A percentile compares a stretch with the other conserved stretches of the same genome.
Evolutionary conservation across 2,329 filamentous ascomycete species (phyloP).

Genomic region (Pyricularia sp.): DNA sequence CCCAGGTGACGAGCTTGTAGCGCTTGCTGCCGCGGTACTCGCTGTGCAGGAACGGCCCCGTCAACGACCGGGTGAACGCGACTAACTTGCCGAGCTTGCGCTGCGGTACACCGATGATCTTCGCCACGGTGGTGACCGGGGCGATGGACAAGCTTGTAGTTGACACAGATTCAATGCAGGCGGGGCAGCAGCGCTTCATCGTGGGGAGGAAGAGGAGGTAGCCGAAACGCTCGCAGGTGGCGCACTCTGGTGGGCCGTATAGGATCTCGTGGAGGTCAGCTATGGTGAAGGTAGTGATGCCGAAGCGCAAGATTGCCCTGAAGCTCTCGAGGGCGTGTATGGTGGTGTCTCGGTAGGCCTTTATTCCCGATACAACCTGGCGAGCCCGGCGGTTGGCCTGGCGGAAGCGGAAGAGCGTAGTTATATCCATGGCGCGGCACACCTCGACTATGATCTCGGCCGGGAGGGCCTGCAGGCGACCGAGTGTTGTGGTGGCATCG

Average conservation of each 20-base stretch:
- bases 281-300: neutral
- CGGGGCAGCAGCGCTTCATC: neutral
- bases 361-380: neutral
- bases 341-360: neutral
- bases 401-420: neutral
- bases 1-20: neutral
- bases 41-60: neutral
- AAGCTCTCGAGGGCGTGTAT: neutral
- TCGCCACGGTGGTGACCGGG: neutral
- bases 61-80: neutral
- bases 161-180: neutral
- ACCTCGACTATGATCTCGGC: neutral
- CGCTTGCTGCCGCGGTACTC: neutral
- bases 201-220: neutral
- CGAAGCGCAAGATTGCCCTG: neutral
- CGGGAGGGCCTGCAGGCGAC: neutral
- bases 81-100: neutral
- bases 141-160: neutral
- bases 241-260: neutral
- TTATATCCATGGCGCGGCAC: neutral
- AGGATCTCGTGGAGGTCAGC: neutral
- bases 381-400: neutral
- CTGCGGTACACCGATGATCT: neutral
- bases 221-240: neutral
- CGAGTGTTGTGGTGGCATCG: neutral